These are phyloP conservation scores for Pistacia vera DNA, from an alignment of 345 rosid species.

Conservation along the genomic window DNA sequence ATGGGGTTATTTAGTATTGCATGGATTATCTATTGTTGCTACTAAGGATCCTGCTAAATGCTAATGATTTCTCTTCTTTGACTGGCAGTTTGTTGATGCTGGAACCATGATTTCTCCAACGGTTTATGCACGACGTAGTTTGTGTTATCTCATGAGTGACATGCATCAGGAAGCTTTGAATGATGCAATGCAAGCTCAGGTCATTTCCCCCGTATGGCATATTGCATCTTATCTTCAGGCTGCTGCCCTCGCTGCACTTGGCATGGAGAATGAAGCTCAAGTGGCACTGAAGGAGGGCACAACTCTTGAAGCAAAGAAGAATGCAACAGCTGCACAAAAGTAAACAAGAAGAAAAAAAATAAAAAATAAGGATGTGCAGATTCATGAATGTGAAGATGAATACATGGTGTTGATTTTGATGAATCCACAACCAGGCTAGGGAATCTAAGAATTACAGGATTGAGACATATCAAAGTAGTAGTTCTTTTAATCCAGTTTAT, in stretches of 20 bases:
- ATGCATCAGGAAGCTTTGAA: constrained; percentile 78
- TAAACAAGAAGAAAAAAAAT: neutral
- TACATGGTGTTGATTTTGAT: constrained; percentile 5
- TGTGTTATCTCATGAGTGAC: constrained; percentile 74
- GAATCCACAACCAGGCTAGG: constrained; percentile 9
- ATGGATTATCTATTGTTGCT: neutral
- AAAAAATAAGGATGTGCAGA: neutral
- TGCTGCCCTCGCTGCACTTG: constrained; percentile 59
- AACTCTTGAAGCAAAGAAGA: constrained; percentile 60
- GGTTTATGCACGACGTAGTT: constrained; percentile 75
- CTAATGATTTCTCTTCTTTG: constrained; percentile 2
- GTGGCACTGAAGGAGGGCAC: constrained; percentile 76
- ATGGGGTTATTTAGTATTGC: neutral
- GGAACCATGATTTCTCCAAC: constrained; percentile 95
- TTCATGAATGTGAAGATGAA: constrained; percentile 14
- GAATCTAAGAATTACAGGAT: constrained; percentile 1
- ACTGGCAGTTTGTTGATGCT: constrained; percentile 70
- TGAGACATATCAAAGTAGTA: constrained; percentile 14
- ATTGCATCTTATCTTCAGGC: constrained; percentile 91
- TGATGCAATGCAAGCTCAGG: constrained; percentile 92
- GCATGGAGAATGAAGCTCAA: constrained; percentile 77
- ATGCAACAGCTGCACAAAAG: constrained; percentile 31
- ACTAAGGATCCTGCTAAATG: constrained; percentile 1
- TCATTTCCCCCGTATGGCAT: constrained; percentile 80
- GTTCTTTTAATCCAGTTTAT: constrained; percentile 15